Evolutionary conservation across 139 green algal species (phyloP), one percentile per base, ranked within the genome.

Genomic region (Closterium sp.): DNA sequence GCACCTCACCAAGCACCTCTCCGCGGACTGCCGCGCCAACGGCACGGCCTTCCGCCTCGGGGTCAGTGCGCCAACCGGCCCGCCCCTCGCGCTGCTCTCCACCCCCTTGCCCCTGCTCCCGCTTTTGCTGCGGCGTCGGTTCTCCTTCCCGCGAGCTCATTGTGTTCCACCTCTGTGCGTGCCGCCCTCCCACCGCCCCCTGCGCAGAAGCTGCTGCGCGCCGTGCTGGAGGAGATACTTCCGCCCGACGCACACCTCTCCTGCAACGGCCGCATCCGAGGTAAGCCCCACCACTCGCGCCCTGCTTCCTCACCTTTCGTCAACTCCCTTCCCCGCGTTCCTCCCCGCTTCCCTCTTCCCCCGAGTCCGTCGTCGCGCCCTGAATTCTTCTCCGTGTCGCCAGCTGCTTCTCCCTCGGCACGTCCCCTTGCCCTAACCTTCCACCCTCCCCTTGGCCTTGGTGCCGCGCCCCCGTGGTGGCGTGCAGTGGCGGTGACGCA

Each of bases 11-110:
- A 93, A 93, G 76, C 89, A 85, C 34, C 64, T 97, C 4, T 93
- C 94, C 34, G 32, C 91, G 21, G 94, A 97, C 66, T 95, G 93
- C 19, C 88, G 96, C 7, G 28, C 83, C 3, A 89, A 95, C 34
- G 96, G 96, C 23, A 97, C 96, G 0, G 94, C 94, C 21, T 96
- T 96, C 43, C 84, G 95, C 64, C 90, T 95, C 35, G 91, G 94
- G 91, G 90, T 95, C 43, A 69, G 43, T 69, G 43, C 43, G 43
- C 43, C 43, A 69, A 28, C 43, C 43, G 3, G 43, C 43, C 23
- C 38, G 9, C 12, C 12, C 43, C 43, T 69, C n/a, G n/a, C n/a
- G 23, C 10, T 69, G 43, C 43, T 66, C 38, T 1, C 43, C 23
- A 16, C 43, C 8, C 43, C 43, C 23, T 1, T 69, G 12, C 3